Conservation (phyloP, 2,329 filamentous ascomycete species). For the Trichoderma afroharzianum region DNA sequence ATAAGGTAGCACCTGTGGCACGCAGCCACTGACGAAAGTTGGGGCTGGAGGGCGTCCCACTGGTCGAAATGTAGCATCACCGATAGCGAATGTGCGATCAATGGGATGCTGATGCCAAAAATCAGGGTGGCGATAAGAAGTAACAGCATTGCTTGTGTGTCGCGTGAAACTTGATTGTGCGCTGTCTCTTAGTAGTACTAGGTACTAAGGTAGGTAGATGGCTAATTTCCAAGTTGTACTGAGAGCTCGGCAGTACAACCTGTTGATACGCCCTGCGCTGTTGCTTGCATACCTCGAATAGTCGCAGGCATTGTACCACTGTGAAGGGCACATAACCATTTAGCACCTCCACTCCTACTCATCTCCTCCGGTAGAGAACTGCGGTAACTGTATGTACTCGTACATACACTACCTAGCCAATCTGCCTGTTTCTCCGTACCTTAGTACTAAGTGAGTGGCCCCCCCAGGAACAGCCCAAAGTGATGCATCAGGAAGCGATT, state of each 20-base stretch:
- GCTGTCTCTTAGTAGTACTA: neutral
- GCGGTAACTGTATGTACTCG: too few species aligned
- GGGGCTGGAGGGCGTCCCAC: neutral
- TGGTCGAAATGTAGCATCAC: neutral
- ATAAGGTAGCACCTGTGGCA: neutral
- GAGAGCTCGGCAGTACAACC: neutral
- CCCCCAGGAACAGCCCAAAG: neutral
- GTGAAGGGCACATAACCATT: neutral
- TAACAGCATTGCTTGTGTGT: too few species aligned
- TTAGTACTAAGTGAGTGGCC: neutral
- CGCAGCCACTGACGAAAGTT: neutral
- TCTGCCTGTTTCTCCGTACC: neutral
- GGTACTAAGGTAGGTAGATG: neutral
- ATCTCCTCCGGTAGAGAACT: neutral
- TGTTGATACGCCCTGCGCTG: neutral
- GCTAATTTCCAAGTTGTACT: neutral
- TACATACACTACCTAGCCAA: too few species aligned
- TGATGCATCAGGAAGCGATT: slow-evolving; percentile 12
- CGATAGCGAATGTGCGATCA: neutral
- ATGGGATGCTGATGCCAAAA: neutral
- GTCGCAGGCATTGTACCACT: neutral
- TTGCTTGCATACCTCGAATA: neutral
- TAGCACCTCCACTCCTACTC: neutral
- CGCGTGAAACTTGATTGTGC: neutral
- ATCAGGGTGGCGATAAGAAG: neutral